Evolutionary conservation across 345 rosid genomes (phyloP).

Genomic region (Citrus sinensis): DVS_A1.0 CM039165.1:30351501-30352000

Average conservation of each 20-base stretch:
- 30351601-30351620: background rate
- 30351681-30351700: background rate
- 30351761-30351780: background rate
- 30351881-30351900: slow-evolving; percentile 84
- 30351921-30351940: background rate
- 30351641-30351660: background rate
- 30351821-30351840: slow-evolving; percentile 45
- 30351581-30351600: background rate
- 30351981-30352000: background rate
- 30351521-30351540: background rate
- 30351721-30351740: background rate
- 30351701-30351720: background rate
- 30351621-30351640: background rate
- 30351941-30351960: background rate
- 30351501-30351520: background rate
- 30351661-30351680: background rate
- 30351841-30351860: slow-evolving; percentile 99
- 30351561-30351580: background rate
- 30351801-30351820: background rate
- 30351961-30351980: too few relatives aligned
- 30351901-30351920: slow-evolving; percentile 13
- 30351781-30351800: background rate
- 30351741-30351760: background rate
- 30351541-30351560: background rate
- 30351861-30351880: slow-evolving; percentile 99